A percentile compares a stretch with the other conserved stretches of the same genome.
These are phyloP conservation scores for Fusarium tricinctum DNA, from an alignment of 2,329 filamentous ascomycete genomes.

Conservation along the genomic window DNA sequence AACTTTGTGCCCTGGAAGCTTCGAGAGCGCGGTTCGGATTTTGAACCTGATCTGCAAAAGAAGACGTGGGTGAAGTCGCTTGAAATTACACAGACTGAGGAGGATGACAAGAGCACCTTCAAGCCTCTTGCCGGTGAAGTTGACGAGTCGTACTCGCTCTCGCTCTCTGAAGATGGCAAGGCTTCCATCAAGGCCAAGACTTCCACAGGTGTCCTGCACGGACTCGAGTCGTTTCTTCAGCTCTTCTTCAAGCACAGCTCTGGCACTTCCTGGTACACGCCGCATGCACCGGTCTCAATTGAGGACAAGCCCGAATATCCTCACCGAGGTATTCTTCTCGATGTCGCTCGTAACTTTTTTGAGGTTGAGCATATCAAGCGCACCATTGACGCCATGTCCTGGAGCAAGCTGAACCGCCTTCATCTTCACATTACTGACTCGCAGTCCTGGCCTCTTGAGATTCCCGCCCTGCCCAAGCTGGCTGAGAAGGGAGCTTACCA, in stretches of 20 bases:
- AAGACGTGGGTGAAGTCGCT: conserved; percentile 71
- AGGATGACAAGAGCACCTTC: conserved; percentile 67
- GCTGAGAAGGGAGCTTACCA: conserved; percentile 81
- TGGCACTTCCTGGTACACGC: conserved; percentile 74
- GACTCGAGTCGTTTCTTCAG: conserved; percentile 82
- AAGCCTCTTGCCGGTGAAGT: conserved; percentile 73
- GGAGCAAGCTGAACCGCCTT: conserved; percentile 86
- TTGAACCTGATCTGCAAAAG: conserved; percentile 69
- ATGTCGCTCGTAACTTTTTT: conserved; percentile 81
- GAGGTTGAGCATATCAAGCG: conserved; percentile 76
- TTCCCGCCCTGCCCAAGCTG: conserved; percentile 78
- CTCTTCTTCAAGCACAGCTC: conserved; percentile 81
- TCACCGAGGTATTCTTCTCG: conserved; percentile 85
- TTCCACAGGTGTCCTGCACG: conserved; percentile 77
- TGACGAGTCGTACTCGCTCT: conserved; percentile 82
- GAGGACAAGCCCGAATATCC: conserved; percentile 79
- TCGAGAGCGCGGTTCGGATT: conserved; percentile 71
- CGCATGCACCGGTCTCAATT: conserved; percentile 77
- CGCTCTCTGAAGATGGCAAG: conserved; percentile 68
- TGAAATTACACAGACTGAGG: conserved; percentile 70
- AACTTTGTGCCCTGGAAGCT: conserved; percentile 86
- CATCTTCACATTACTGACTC: conserved; percentile 87
- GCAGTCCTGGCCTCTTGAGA: conserved; percentile 87
- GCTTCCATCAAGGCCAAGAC: conserved; percentile 75
- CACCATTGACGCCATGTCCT: conserved; percentile 81